Percentiles rank a stretch among this genome's conserved stretches.
Evolutionary conservation across 164 flowering plant species (phyloP).

Genomic region (Santalum album): DNA sequence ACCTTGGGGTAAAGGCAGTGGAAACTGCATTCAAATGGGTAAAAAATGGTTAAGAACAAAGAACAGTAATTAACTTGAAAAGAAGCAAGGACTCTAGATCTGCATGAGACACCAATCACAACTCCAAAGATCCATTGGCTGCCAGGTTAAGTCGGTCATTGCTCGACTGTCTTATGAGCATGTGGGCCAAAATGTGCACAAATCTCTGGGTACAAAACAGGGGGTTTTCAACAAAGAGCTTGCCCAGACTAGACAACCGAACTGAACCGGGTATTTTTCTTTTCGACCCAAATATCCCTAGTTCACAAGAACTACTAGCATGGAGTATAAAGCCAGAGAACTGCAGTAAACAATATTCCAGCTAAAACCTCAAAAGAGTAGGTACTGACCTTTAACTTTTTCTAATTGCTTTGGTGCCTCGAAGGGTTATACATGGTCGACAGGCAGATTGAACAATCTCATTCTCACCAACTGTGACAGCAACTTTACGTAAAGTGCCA

Average conservation of each 20-base stretch:
- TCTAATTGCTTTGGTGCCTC: conserved; percentile 75
- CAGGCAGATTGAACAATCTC: conserved; percentile 62
- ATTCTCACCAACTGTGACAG: conserved; percentile 88
- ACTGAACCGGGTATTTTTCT: too few relatives aligned
- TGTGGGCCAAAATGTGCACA: too few relatives aligned
- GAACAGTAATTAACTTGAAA: too few relatives aligned
- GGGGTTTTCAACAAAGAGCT: too few relatives aligned
- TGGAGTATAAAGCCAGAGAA: not conserved
- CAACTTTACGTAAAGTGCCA: conserved; percentile 83
- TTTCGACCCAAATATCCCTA: too few relatives aligned
- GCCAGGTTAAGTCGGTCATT: too few relatives aligned
- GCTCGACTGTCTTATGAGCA: too few relatives aligned
- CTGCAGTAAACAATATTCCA: not conserved
- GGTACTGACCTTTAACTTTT: not conserved
- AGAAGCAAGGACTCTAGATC: too few relatives aligned
- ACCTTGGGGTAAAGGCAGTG: conserved; percentile 87
- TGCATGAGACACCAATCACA: too few relatives aligned
- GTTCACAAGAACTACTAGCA: not conserved
- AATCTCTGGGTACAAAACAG: too few relatives aligned
- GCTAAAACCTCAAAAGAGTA: not conserved
- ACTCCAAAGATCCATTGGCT: too few relatives aligned
- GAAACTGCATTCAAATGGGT: conserved; percentile 38
- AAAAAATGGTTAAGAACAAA: too few relatives aligned
- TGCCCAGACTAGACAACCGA: not conserved
- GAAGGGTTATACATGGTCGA: conserved; percentile 58